phyloP scores from a whole-genome alignment of 371 early-diverging fungal species.

The Mucor circinelloides region DNA sequence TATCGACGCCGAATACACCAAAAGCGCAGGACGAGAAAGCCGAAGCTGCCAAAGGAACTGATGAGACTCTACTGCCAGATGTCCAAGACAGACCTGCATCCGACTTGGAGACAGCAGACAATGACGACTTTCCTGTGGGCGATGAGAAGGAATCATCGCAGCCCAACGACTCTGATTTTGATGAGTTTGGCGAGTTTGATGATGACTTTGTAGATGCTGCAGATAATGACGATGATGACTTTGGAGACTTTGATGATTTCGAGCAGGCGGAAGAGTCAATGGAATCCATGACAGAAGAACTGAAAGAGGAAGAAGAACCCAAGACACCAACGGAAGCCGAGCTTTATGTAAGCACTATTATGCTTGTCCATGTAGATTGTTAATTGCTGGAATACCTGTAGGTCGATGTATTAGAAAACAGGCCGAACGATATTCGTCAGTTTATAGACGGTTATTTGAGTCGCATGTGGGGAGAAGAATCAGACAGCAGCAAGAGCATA shows the following conservation, averaged over 20 bases:
- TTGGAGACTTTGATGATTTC: conserved; percentile 52
- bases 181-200: conserved; percentile 7
- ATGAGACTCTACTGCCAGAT: neutral
- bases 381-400: neutral
- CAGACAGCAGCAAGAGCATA: neutral
- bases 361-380: neutral
- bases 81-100: neutral
- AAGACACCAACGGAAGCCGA: conserved; percentile 33
- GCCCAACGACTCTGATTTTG: neutral
- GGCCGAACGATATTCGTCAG: conserved; percentile 9
- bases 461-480: conserved; percentile 9
- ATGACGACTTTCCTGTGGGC: neutral
- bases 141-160: neutral
- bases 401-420: conserved; percentile 19
- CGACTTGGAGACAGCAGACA: neutral
- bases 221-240: conserved; percentile 7
- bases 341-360: conserved; percentile 33
- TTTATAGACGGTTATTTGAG: conserved; percentile 23
- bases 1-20: neutral
- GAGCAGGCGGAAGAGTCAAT: conserved; percentile 14
- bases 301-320: conserved; percentile 3
- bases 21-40: neutral
- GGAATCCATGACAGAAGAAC: neutral
- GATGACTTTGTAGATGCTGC: conserved; percentile 16
- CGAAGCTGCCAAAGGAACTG: neutral